Evolutionary conservation across 805 yeast genomes (phyloP), one percentile per base, ranked within the genome.

Genomic region (Starmerella floris): DNA sequence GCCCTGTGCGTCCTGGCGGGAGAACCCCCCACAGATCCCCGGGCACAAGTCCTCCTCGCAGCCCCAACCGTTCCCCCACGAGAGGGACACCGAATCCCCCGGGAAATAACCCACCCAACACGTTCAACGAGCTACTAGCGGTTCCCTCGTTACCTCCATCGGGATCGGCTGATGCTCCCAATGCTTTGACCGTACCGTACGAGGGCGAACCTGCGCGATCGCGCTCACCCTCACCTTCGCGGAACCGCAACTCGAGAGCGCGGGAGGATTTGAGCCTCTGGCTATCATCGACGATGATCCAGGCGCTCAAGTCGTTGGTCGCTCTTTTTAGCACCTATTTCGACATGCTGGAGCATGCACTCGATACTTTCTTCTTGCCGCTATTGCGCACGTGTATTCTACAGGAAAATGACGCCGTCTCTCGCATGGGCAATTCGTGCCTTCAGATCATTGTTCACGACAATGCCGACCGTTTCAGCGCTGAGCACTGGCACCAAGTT

Each of bases 381-480:
- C 67, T 93, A 40, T 62, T 91, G 43, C 76, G 77, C 2, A 78
- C 88, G 5, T 91, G 98, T 62, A 83, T 91, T 39, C 84, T 95
- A 54, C 98, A 91, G 61, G 95, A 87, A 54, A 88, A 91, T 59
- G 98, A 91, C 56, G 87, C 97, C 0, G 85, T 93, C 54, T 93
- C 96, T 0, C 72, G 94, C 54, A 88, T 88, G 51, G 99, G 98
- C 27, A 73, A 93, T 55, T 75, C 88, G 8, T 87, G 98, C 59
- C 68, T 91, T 45, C 79, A 81, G 51, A 81, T 78, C 50, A 67
- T 91, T 47, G 70, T 91, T 44, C 62, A 77, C n/a, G 80, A 80
- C 49, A 93, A 91, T 57, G 73, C 77, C 51, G 52, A 61, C 8
- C 76, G 74, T 53, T 83, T 91, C 56, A 58, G 62, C 19, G 68